Base-by-base conservation (phyloP, 768 basidiomycete genomes). In the Gloeostereum incarnatum region DNA sequence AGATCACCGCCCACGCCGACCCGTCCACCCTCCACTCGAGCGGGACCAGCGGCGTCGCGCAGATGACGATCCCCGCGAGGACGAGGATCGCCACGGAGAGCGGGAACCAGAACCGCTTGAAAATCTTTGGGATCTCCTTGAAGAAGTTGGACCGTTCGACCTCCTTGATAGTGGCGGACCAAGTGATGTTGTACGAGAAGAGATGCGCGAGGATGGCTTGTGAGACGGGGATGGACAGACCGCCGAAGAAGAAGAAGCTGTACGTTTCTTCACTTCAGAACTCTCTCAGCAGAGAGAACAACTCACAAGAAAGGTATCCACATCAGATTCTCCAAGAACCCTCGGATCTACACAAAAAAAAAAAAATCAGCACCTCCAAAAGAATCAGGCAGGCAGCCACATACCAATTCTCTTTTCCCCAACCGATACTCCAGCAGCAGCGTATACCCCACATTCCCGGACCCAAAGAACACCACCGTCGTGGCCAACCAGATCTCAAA, bases 131-230 rank as follows among this genome's bases (percentile, higher is more conserved):
- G 19, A 92, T 79, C 57, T 93, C 90, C 50, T 83, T 79, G 68
- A 88, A 90, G 62, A 93, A 91, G 55, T 91, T 91, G 2, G 82
- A 85, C 21, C 78, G 70, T 55, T 89, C 73, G 16, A 92, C 85
- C 50, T 88, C 86, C 60, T 93, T 92, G 58, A 71, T 60, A 19
- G 71, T 75, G n/a, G 71, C 71, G 4, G 68, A 66, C 73, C 71
- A 75, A 21, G 66, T 62, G 19, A 75, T 74, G 43, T 74, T 67
- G 54, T 70, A 69, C 31, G 70, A 73, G 48, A 73, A 71, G 42
- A 73, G 58, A 42, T 84, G 78, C 3, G 81, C 78, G 31, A 83
- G 66, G 39, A 84, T 69, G 6, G 81, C 75, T 60, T 75, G 78
- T 29, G 66, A 68, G 41, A 87, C 56, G 3, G 81, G 85, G 49